Evolutionary conservation across 352 stramenopile species (phyloP).

Genomic region (Globisporangium acanthophoron): DNA sequence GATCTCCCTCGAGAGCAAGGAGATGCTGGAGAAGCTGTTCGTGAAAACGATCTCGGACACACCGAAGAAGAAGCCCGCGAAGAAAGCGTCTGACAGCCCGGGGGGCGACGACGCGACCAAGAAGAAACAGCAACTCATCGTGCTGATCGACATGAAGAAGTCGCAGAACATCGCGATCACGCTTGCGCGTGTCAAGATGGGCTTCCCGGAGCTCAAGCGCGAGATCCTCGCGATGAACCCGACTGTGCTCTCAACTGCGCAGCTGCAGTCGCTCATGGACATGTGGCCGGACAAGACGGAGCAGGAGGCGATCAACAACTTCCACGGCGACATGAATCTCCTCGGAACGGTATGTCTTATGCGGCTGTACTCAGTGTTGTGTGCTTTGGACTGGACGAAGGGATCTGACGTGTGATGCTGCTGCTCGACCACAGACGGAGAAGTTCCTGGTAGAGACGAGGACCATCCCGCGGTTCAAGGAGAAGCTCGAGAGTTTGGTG

Average conservation of each 20-base stretch:
- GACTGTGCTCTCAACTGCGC: constrained; percentile 65
- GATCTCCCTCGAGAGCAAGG: constrained; percentile 67
- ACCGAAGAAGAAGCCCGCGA: constrained; percentile 31
- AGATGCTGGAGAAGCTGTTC: constrained; percentile 73
- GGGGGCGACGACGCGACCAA: constrained; percentile 17
- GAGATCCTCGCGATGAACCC: constrained; percentile 76
- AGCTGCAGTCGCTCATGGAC: constrained; percentile 78
- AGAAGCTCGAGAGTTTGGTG: constrained; percentile 69
- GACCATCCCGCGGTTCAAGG: constrained; percentile 59
- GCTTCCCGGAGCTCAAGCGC: constrained; percentile 60
- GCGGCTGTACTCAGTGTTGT: not conserved
- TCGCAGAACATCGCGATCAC: constrained; percentile 86
- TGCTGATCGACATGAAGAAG: constrained; percentile 86
- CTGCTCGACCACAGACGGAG: constrained; percentile 29
- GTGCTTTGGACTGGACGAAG: not conserved
- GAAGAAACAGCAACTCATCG: constrained; percentile 68
- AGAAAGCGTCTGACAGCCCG: constrained; percentile 15
- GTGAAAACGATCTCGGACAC: constrained; percentile 57
- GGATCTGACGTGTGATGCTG: not conserved
- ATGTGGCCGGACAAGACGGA: constrained; percentile 81
- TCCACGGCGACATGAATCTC: constrained; percentile 47
- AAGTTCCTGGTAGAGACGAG: constrained; percentile 75
- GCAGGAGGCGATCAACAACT: constrained; percentile 62
- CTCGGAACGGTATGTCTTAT: constrained; percentile 36
- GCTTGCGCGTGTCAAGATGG: constrained; percentile 67